These are phyloP conservation scores for Rhinocladiella similis DNA, from an alignment of 2,329 filamentous ascomycete genomes.

Conservation along the genomic window DNA sequence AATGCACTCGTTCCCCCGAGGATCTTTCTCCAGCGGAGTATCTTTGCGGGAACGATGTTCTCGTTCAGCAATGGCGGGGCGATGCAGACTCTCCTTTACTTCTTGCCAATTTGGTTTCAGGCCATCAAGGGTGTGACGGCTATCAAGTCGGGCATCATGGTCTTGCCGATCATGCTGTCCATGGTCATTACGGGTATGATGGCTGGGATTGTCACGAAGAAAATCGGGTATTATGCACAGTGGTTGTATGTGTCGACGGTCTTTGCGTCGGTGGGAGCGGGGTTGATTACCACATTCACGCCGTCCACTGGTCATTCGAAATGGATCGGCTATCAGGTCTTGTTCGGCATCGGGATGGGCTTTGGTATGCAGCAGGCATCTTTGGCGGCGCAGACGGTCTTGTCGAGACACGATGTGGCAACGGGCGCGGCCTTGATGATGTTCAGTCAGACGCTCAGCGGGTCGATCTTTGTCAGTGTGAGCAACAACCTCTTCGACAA, in stretches of 20 bases:
- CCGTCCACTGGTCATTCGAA: conserved; percentile 1
- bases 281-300: conserved; percentile 25
- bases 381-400: conserved; percentile 26
- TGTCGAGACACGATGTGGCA: conserved; percentile 31
- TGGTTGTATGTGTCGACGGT: conserved; percentile 33
- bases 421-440: conserved; percentile 30
- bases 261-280: conserved; percentile 28
- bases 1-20: conserved; percentile 28
- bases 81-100: not conserved
- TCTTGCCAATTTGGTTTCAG: conserved; percentile 28
- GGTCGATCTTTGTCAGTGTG: conserved; percentile 28
- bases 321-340: conserved; percentile 36
- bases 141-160: conserved; percentile 26
- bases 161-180: conserved; percentile 15
- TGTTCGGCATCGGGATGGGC: conserved; percentile 33
- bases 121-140: conserved; percentile 29
- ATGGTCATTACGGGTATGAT: conserved; percentile 19
- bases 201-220: conserved; percentile 19
- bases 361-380: conserved; percentile 26
- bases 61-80: not conserved
- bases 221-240: conserved; percentile 36
- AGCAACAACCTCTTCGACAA: conserved; percentile 29
- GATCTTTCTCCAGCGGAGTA: conserved; percentile 20
- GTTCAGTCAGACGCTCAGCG: conserved; percentile 30
- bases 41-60: conserved; percentile 7